phyloP scores from a whole-genome alignment of 176 grass and related monocot genomes.

The Saccharum officinarum region DNA sequence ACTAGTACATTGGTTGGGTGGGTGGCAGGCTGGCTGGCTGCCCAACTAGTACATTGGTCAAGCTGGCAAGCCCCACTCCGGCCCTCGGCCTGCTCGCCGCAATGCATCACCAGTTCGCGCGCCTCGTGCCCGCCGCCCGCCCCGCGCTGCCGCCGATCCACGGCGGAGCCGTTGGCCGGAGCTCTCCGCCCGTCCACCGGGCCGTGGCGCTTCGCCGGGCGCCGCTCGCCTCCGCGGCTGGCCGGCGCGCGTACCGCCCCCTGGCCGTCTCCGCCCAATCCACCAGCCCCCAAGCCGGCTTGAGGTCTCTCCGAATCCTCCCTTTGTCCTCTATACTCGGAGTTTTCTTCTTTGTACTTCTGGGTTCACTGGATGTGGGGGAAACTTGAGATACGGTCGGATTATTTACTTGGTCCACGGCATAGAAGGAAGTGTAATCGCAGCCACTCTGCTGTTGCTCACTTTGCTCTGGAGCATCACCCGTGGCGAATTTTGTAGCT shows the following conservation, averaged over 20 bases:
- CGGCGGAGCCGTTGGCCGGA: neutral
- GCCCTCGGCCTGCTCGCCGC: neutral
- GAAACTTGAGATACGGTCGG: neutral
- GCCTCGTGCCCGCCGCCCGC: conserved; percentile 42
- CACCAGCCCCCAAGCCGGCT: neutral
- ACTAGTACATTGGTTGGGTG: no score
- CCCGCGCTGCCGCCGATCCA: conserved; percentile 11
- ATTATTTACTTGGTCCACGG: no score
- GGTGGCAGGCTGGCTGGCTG: no score
- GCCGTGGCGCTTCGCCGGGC: neutral
- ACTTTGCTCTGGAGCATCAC: neutral
- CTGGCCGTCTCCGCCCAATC: conserved; percentile 35
- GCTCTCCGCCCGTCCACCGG: neutral
- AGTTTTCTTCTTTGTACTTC: neutral
- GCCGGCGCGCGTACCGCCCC: conserved; percentile 23
- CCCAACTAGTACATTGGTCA: neutral
- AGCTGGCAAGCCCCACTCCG: neutral
- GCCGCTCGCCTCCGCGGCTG: neutral
- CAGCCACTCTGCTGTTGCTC: neutral
- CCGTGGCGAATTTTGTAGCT: neutral
- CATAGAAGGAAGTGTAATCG: no score
- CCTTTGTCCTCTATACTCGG: neutral
- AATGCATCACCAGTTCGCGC: conserved; percentile 41
- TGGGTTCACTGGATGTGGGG: neutral
- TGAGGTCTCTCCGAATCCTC: conserved; percentile 12